Base-by-base conservation (phyloP, 75 land plant species). In the Azolla pinnata region DNA sequence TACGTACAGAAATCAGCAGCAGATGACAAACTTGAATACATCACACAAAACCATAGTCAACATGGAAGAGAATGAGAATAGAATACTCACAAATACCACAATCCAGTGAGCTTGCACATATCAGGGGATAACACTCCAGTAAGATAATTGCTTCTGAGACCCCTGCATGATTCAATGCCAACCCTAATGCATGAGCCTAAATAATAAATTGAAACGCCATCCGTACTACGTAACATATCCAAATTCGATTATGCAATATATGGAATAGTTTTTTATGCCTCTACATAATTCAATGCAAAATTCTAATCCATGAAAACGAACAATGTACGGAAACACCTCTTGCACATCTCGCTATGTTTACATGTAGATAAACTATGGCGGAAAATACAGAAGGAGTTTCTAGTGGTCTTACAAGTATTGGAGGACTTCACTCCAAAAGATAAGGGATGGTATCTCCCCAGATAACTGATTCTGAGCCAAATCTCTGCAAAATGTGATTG, bases 381-480 rank as follows among this genome's bases (percentile, higher is more conserved):
- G n/a, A n/a, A n/a, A n/a, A n/a, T n/a, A n/a, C n/a, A n/a, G n/a
- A n/a, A n/a, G n/a, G n/a, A n/a, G n/a, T n/a, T n/a, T n/a, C n/a
- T n/a, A 59, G 23, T 21, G 4, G 19, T 30, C 83, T 79, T 61
- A 82, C 90, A 86, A 70, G 59, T 82, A 86, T 40, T 86, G 85
- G 61, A 86, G 34, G 5, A 86, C 85, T 77, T 86, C 90, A 79
- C 83, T 86, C 90, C 90, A 86, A 38, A 79, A 86, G 1, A 86
- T 59, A 0, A 86, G 60, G 23, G 82, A 73, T 16, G 90, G 90
- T 17, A 82, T 86, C 14, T 86, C 90, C 4, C 90, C 90, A 3
- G 70, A 64, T 14, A 86, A 72, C 50, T 82, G 79, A 62, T 86
- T 86, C 30, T 67, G 73, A 33, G 90, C 85, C 59, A 85, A 75